phyloP scores from a whole-genome alignment of 441 rosid genomes.

The Populus tomentosa region DNA sequence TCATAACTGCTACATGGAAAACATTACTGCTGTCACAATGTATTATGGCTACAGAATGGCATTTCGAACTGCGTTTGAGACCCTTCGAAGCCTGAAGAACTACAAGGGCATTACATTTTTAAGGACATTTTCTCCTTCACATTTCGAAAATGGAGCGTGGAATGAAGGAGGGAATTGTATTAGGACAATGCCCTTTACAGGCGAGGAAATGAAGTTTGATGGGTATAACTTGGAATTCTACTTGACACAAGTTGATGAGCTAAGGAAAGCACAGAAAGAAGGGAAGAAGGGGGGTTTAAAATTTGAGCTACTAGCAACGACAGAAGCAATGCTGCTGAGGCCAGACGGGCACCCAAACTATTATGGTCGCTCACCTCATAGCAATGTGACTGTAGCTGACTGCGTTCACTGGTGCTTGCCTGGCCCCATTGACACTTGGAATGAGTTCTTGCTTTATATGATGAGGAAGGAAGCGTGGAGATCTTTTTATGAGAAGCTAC shows the following conservation, averaged over 20 bases:
- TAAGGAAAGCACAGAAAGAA: constrained; percentile 41
- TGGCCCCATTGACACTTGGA: constrained; percentile 82
- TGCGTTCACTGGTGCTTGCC: constrained; percentile 97
- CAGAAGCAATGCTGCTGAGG: constrained; percentile 64
- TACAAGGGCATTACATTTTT: constrained; percentile 49
- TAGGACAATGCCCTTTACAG: constrained; percentile 50
- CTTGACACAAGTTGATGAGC: constrained; percentile 55
- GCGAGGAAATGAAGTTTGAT: constrained; percentile 39
- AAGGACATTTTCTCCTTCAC: constrained; percentile 66
- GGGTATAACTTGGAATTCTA: constrained; percentile 47
- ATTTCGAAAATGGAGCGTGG: constrained; percentile 72
- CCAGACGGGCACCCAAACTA: constrained; percentile 79
- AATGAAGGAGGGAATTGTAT: constrained; percentile 54
- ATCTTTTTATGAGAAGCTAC: constrained; percentile 1
- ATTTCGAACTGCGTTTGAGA: constrained; percentile 48
- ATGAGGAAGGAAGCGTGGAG: constrained; percentile 33
- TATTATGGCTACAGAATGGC: constrained; percentile 61
- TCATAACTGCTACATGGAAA: constrained; percentile 38
- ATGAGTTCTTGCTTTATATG: constrained; percentile 59
- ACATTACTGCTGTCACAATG: constrained; percentile 35
- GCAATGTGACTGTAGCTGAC: constrained; percentile 44
- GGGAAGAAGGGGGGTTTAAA: constrained; percentile 38
- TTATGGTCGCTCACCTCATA: constrained; percentile 39
- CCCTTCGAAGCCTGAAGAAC: constrained; percentile 33
- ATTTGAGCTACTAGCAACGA: constrained; percentile 48